These are phyloP conservation scores for Syzygium jambos DNA, from an alignment of 345 rosid species.

Conservation along the genomic window DNA sequence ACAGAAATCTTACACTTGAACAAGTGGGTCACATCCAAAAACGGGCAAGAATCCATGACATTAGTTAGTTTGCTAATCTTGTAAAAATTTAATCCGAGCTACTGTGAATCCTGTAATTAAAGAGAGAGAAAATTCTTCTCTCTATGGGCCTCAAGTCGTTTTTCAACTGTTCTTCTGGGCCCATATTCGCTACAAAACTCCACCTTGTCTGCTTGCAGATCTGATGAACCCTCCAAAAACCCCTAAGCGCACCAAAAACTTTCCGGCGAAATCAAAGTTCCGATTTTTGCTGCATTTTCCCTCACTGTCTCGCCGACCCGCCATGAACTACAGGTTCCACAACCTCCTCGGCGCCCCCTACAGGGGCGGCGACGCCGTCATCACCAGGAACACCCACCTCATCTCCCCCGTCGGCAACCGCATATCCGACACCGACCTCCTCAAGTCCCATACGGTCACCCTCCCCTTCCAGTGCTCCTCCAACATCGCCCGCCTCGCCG, in stretches of 20 bases:
- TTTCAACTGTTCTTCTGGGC: background rate
- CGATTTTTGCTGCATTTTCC: background rate
- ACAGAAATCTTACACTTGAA: background rate
- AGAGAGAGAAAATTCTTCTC: background rate
- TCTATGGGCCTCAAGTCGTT: background rate
- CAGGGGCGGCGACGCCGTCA: slow-evolving; percentile 72
- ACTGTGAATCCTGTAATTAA: background rate
- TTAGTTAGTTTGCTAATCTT: background rate
- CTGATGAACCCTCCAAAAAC: background rate
- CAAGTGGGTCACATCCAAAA: background rate
- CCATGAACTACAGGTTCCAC: slow-evolving; percentile 79
- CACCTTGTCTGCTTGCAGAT: background rate
- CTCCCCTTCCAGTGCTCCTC: slow-evolving; percentile 57
- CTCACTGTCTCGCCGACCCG: background rate
- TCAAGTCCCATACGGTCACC: slow-evolving; percentile 61
- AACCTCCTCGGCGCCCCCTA: slow-evolving; percentile 88
- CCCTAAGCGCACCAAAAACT: background rate
- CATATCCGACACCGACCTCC: slow-evolving; percentile 79
- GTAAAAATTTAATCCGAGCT: background rate
- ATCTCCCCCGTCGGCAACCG: slow-evolving; percentile 90
- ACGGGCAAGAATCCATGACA: background rate
- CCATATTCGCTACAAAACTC: background rate
- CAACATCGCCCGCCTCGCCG: slow-evolving; percentile 67
- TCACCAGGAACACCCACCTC: slow-evolving; percentile 53
- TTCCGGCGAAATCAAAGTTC: background rate